These are phyloP conservation scores for Hymenoscyphus fructigenus DNA, from an alignment of 2,329 filamentous ascomycete genomes.

Conservation along the genomic window DNA sequence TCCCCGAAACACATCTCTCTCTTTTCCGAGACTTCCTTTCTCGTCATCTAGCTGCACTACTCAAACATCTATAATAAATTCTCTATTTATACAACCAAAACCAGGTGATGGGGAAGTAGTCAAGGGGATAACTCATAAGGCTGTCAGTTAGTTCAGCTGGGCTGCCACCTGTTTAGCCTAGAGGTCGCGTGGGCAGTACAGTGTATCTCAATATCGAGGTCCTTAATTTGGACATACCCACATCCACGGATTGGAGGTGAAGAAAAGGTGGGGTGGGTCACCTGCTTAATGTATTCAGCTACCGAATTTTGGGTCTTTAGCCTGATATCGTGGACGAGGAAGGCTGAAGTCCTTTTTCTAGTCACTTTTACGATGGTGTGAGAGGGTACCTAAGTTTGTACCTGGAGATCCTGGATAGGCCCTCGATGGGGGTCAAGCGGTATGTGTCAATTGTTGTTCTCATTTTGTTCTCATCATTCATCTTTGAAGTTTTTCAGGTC, in stretches of 20 bases:
- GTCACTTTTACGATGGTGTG: background rate
- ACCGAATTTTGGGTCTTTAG: background rate
- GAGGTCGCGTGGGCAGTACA: conserved; percentile 10
- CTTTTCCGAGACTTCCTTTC: conserved; percentile 1
- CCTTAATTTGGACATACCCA: conserved; percentile 10
- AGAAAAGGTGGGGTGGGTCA: background rate
- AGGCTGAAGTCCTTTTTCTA: conserved; percentile 1
- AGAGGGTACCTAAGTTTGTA: background rate
- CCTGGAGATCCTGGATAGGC: background rate
- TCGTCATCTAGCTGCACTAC: background rate
- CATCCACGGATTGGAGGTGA: conserved; percentile 1
- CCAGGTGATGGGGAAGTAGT: conserved; percentile 4
- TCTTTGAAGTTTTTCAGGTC: background rate
- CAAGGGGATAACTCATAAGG: conserved; percentile 9
- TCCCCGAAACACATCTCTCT: background rate
- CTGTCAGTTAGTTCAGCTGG: conserved; percentile 1
- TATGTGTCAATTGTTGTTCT: background rate
- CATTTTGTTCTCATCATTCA: background rate
- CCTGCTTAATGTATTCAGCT: conserved; percentile 1
- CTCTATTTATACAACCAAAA: background rate
- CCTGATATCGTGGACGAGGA: background rate
- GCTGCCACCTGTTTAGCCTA: too few species aligned
- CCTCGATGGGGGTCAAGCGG: background rate
- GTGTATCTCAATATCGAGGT: background rate
- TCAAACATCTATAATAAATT: conserved; percentile 3